Evolutionary conservation across 106 monocot species (phyloP).

Genomic region (Triglochin maritima): DNA sequence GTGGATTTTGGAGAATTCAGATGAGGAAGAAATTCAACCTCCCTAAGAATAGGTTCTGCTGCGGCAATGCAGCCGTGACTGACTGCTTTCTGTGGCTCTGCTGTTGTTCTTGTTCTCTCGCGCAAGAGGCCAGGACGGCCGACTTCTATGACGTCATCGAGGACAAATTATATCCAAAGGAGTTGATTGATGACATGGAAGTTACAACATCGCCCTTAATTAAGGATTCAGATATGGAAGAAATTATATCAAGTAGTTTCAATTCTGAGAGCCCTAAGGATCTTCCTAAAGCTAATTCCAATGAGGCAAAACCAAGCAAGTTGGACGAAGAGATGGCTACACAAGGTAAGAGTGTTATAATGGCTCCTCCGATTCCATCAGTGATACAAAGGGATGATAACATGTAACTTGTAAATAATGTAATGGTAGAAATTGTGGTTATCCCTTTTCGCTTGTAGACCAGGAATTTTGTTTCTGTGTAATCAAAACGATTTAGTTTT

Average conservation of each 20-base stretch:
- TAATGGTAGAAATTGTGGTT: too few relatives aligned
- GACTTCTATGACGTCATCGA: conserved; percentile 38
- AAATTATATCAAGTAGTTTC: not conserved
- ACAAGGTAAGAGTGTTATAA: not conserved
- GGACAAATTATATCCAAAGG: conserved; percentile 36
- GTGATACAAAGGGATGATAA: conserved; percentile 2
- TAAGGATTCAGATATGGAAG: conserved; percentile 15
- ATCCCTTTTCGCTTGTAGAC: too few relatives aligned
- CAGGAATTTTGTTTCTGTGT: too few relatives aligned
- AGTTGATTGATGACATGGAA: conserved; percentile 2
- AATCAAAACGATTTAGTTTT: too few relatives aligned
- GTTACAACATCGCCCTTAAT: conserved; percentile 17
- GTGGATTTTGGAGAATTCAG: conserved; percentile 49
- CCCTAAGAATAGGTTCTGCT: conserved; percentile 32
- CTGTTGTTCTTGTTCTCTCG: conserved; percentile 35
- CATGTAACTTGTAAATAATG: not conserved
- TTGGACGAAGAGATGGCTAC: conserved; percentile 3
- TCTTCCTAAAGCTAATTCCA: conserved; percentile 4
- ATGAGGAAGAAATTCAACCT: conserved; percentile 46
- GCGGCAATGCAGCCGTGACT: conserved; percentile 23
- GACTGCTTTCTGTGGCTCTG: conserved; percentile 49
- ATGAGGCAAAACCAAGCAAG: not conserved
- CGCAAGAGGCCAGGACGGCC: conserved; percentile 48
- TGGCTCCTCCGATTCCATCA: conserved; percentile 15
- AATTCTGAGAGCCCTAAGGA: too few relatives aligned